Base-by-base conservation (phyloP, 2,329 filamentous ascomycete species). In the Chaetomiaceae sp. region DNA sequence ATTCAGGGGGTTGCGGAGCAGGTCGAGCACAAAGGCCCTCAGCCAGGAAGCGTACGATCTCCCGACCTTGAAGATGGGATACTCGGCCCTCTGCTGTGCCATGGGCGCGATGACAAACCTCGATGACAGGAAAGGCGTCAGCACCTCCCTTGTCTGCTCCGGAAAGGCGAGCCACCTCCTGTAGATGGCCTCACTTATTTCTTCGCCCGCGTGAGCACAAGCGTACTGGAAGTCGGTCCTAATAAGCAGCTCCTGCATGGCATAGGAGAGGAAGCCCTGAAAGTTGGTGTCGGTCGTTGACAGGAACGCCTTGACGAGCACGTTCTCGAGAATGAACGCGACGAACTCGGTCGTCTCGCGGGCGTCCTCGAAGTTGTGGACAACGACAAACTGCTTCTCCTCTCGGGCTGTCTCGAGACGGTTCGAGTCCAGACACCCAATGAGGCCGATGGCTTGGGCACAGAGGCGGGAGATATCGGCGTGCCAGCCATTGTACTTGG, bases 351-450 rank as follows among this genome's bases (percentile, higher is more conserved):
- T 85, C 0, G 86, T 88, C 67, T 99, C 92, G 47, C 82, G 81
- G 15, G 82, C 77, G 42, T 82, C 80, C 40, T 87, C 82, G 64
- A 99, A 97, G 66, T 99, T 97, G 47, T 88, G 87, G 34, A 91
- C 72, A 46, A 97, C 84, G 22, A 97, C 82, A 49, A 96, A 88
- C n/a, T 90, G 87, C 59, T 82, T 84, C 61, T 90, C 87, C 62
- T 89, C 86, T 53, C 88, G 82, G 11, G 87, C 80, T 0, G 83
- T 83, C 64, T 99, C 94, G 1, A 96, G 82, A 55, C 89, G 84
- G 64, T 95, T 96, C 1, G 92, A 87, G 68, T 99, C 95, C 20
- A 99, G 74, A 60, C 91, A 96, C 6, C 95, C 94, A 49, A 99
- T 84, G 19, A 95, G 78, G 0, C 95, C 95, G 36, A 99, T 77